A percentile compares a stretch with the other conserved stretches of the same genome.
Conservation (phyloP, 768 basidiomycete genomes). For the Mycena metata region DNA sequence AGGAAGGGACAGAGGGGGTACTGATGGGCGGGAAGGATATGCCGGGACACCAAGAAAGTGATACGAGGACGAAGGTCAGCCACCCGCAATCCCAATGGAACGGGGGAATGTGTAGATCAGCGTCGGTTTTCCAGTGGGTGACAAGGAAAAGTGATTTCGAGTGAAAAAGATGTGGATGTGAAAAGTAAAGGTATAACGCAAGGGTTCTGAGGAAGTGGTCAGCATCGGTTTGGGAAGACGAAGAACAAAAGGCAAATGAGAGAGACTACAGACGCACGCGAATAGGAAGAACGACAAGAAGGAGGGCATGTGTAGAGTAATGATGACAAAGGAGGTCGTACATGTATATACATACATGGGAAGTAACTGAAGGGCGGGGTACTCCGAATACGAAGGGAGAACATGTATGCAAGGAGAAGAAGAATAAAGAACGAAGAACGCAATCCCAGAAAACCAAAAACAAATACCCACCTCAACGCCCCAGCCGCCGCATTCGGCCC, state of each 20-base stretch:
- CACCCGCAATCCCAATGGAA: constrained; percentile 95
- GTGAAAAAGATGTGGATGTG: too few relatives aligned
- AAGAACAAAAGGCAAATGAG: background rate
- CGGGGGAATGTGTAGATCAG: constrained; percentile 91
- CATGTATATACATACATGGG: too few relatives aligned
- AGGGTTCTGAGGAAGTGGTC: constrained; percentile 50
- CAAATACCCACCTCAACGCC: constrained; percentile 71
- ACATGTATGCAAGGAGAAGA: too few relatives aligned
- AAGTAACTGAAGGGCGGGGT: too few relatives aligned
- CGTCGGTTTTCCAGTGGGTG: background rate
- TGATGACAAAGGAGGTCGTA: background rate
- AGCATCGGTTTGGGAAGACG: background rate
- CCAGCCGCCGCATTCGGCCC: constrained; percentile 85
- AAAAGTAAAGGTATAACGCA: too few relatives aligned
- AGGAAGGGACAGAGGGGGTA: constrained; percentile 70
- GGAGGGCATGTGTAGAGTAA: background rate
- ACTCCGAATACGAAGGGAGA: too few relatives aligned
- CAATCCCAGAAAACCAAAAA: too few relatives aligned
- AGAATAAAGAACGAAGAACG: too few relatives aligned
- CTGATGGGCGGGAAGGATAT: constrained; percentile 80
- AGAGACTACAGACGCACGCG: too few relatives aligned
- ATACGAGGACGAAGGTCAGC: constrained; percentile 94
- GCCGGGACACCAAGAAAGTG: constrained; percentile 97
- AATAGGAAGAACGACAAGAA: too few relatives aligned
- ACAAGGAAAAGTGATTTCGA: constrained; percentile 10